phyloP scores from a whole-genome alignment of 73 alveolate genomes.

The Tetrahymena borealis region DNA sequence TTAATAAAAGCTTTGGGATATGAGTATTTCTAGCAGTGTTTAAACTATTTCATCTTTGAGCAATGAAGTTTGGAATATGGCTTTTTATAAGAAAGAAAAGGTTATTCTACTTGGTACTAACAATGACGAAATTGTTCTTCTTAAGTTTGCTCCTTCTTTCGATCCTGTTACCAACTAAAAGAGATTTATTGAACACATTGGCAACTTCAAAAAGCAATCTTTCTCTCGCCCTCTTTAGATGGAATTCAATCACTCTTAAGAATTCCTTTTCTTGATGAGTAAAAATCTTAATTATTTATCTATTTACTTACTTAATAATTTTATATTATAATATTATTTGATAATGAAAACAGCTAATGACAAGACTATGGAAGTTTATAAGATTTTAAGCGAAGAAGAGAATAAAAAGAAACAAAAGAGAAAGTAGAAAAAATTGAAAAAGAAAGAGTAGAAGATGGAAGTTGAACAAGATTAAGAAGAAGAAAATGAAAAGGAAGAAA shows the following conservation, averaged over 20 bases:
- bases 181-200: neutral
- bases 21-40: neutral
- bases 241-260: neutral
- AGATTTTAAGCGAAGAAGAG: conserved; percentile 2
- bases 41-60: neutral
- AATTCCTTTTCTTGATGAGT: neutral
- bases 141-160: neutral
- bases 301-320: too few species aligned
- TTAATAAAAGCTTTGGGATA: neutral
- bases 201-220: neutral
- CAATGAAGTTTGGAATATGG: neutral
- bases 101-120: neutral
- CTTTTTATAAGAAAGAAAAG: neutral
- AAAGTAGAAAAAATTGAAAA: neutral
- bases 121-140: neutral
- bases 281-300: neutral
- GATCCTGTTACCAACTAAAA: neutral
- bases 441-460: conserved; percentile 32
- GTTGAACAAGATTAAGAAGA: conserved; percentile 4
- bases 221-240: neutral
- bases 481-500: conserved; percentile 2
- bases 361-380: conserved; percentile 6
- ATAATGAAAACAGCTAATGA: neutral
- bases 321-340: neutral
- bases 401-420: conserved; percentile 33